These are phyloP conservation scores for Graphilbum ipis-grandicollis DNA, from an alignment of 2,329 filamentous ascomycete genomes.

Conservation along the genomic window DNA sequence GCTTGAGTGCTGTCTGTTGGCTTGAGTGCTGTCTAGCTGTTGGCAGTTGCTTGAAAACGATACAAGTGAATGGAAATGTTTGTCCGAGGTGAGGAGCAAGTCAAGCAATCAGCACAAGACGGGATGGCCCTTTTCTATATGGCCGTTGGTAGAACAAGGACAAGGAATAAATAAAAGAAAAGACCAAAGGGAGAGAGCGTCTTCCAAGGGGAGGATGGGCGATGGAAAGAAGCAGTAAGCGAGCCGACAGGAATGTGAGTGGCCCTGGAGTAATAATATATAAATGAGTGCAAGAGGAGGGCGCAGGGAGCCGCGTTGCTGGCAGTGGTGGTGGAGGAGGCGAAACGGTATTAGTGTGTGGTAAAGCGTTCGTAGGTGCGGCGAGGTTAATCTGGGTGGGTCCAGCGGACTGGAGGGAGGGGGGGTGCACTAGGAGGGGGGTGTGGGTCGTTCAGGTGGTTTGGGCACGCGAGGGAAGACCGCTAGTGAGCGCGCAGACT, in stretches of 20 bases:
- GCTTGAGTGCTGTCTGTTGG: too few relatives aligned
- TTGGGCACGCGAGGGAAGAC: not conserved
- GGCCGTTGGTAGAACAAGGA: not conserved
- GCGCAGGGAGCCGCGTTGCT: slow-evolving; percentile 5
- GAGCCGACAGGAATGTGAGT: slow-evolving; percentile 7
- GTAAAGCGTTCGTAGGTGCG: slow-evolving; percentile 5
- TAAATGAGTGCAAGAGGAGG: slow-evolving; percentile 4
- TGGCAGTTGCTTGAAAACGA: too few relatives aligned
- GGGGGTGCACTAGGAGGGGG: not conserved
- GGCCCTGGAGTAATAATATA: slow-evolving; percentile 10
- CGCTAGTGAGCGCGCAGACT: not conserved
- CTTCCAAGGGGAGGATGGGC: slow-evolving; percentile 2
- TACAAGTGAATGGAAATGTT: not conserved
- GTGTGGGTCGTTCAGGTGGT: too few relatives aligned
- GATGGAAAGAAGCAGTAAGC: not conserved
- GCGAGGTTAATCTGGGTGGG: slow-evolving; percentile 9
- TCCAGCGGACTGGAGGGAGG: slow-evolving; percentile 3
- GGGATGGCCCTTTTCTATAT: not conserved
- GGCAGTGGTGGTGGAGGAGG: slow-evolving; percentile 5
- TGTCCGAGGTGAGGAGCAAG: not conserved
- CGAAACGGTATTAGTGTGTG: slow-evolving; percentile 1
- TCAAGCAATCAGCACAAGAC: not conserved
- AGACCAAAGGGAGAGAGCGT: slow-evolving; percentile 1
- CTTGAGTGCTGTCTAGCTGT: too few relatives aligned
- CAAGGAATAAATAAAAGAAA: too few relatives aligned